Evolutionary conservation across 331 rosid genomes (phyloP), one percentile per base, ranked within the genome.

Genomic region (Pyracantha coccinea): DNA sequence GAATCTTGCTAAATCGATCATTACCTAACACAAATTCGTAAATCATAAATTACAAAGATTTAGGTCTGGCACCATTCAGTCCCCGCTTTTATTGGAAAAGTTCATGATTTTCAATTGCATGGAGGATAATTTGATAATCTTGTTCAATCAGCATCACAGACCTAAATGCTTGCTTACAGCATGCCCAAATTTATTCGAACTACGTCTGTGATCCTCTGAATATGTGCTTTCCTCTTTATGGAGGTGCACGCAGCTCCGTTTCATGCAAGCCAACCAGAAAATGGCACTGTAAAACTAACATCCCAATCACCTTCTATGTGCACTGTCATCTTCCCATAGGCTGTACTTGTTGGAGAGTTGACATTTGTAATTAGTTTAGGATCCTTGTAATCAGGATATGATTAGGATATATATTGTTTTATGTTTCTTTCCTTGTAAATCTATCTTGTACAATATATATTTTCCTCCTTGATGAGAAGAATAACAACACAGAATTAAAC

Each of bases 251-350:
- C 41, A 33, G 41, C 41, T 33, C 41, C 41, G 11, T 33, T 61
- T 20, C 47, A 19, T 19, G 6, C 4, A 8, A n/a, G 6, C 77
- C 62, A 50, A 62, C 50, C 11, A 53, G 19, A 64, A 23, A 24
- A 21, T 21, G 55, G 41, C 47, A 53, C 10, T n/a, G 50, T 11
- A 33, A 47, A 50, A 62, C 59, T 3, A 50, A 31, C 35, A 50
- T 19, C 66, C 77, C 50, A 28, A 54, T 64, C 8, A 14, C 68
- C 75, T 21, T 15, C 45, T 60, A 63, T 57, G 35, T 64, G 72
- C 65, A 61, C 35, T 79, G 75, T 66, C 83, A n/a, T 33, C 59
- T 75, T 72, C 12, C 41, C 61, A 66, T 71, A 19, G 72, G 74
- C 79, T 58, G 33, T 81, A 2, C 59, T 45, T 82, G n/a, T n/a